These are phyloP conservation scores for Alternaria viburni DNA, from an alignment of 2,329 filamentous ascomycete genomes.

Conservation along the genomic window DNA sequence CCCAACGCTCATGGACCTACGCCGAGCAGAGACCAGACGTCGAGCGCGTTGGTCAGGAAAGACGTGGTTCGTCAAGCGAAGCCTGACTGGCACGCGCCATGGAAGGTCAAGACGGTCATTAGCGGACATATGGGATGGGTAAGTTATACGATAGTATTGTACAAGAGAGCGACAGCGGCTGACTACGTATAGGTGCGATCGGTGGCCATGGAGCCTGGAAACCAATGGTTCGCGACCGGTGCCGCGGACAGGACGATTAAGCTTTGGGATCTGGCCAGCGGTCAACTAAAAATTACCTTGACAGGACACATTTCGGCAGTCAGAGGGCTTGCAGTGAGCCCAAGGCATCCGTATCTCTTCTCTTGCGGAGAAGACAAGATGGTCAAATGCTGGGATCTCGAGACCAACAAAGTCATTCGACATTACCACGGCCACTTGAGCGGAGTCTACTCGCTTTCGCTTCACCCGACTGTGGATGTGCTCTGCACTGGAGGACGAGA, in stretches of 20 bases:
- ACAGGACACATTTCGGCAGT: slow-evolving; percentile 42
- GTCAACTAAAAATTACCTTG: slow-evolving; percentile 50
- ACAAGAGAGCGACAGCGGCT: not conserved
- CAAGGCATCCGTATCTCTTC: slow-evolving; percentile 94
- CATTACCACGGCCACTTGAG: slow-evolving; percentile 97
- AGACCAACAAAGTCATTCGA: slow-evolving; percentile 88
- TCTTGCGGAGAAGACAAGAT: slow-evolving; percentile 99
- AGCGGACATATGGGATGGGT: slow-evolving; percentile 98
- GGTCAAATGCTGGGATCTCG: slow-evolving; percentile 99
- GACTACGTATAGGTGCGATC: slow-evolving; percentile 71
- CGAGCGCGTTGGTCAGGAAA: slow-evolving; percentile 66
- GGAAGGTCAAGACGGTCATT: slow-evolving; percentile 97
- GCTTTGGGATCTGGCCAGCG: slow-evolving; percentile 95
- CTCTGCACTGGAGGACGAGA: slow-evolving; percentile 94
- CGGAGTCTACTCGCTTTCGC: slow-evolving; percentile 88
- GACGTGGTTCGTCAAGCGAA: slow-evolving; percentile 71
- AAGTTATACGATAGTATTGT: slow-evolving; percentile 1
- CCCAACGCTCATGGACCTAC: slow-evolving; percentile 64
- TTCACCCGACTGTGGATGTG: slow-evolving; percentile 96
- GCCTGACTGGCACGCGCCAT: slow-evolving; percentile 96
- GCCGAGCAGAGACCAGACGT: slow-evolving; percentile 57
- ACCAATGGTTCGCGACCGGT: slow-evolving; percentile 96
- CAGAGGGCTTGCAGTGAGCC: slow-evolving; percentile 82
- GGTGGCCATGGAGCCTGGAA: slow-evolving; percentile 86
- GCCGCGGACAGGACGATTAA: slow-evolving; percentile 91